phyloP scores from a whole-genome alignment of 2,329 filamentous ascomycete species.

The Xylariomycetidae sp. region DNA sequence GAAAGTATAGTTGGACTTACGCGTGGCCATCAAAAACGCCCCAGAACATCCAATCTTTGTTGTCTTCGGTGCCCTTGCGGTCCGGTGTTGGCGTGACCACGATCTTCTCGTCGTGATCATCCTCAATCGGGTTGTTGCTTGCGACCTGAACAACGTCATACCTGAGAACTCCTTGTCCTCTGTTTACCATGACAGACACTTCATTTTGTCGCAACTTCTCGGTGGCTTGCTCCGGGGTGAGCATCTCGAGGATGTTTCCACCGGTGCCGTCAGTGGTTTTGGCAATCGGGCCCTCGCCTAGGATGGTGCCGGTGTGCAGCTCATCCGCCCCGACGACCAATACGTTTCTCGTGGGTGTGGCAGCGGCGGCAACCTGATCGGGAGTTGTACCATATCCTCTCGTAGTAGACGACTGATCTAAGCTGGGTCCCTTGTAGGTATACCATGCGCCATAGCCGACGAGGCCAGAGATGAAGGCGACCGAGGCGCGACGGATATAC shows the following conservation, averaged over 20 bases:
- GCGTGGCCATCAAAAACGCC: constrained; percentile 97
- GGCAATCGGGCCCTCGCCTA: constrained; percentile 79
- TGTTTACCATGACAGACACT: constrained; percentile 84
- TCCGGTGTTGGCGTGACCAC: constrained; percentile 65
- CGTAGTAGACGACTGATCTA: constrained; percentile 31
- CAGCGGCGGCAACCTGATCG: constrained; percentile 30
- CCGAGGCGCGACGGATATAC: constrained; percentile 65
- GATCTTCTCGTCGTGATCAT: constrained; percentile 97
- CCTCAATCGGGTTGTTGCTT: constrained; percentile 96
- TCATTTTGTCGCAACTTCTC: constrained; percentile 84
- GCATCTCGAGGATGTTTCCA: constrained; percentile 87
- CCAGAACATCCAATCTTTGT: constrained; percentile 99
- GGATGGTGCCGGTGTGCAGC: constrained; percentile 81
- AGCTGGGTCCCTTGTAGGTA: constrained; percentile 50
- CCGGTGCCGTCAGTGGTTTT: constrained; percentile 85
- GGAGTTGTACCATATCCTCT: constrained; percentile 39
- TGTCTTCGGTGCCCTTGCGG: constrained; percentile 39
- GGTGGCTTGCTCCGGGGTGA: constrained; percentile 90
- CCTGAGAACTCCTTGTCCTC: constrained; percentile 85
- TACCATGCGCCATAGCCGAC: constrained; percentile 77
- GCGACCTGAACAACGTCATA: constrained; percentile 94
- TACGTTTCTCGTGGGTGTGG: constrained; percentile 57
- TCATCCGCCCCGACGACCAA: constrained; percentile 87
- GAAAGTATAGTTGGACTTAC: constrained; percentile 47
- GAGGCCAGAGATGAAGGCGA: constrained; percentile 64